Evolutionary conservation across 2,329 filamentous ascomycete species (phyloP).

Genomic region (Penicillium sp.): DNA sequence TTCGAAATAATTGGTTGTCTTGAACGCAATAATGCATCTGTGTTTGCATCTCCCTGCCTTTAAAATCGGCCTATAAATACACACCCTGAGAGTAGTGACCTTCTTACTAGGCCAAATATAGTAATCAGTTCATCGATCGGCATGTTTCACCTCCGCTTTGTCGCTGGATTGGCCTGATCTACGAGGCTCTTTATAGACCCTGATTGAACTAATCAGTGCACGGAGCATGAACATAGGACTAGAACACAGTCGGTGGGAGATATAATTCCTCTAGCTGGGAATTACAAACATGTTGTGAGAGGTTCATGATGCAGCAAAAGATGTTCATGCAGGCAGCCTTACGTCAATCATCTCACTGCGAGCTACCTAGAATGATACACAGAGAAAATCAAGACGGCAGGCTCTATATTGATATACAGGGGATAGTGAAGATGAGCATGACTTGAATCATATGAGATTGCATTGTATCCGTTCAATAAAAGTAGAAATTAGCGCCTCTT

Average conservation of each 20-base stretch:
- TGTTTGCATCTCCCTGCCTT: slow-evolving; percentile 2
- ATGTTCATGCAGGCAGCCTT: too few species aligned
- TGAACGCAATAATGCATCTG: background rate
- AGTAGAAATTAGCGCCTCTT: too few species aligned
- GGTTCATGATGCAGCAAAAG: too few species aligned
- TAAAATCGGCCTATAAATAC: background rate
- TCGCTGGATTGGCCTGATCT: background rate
- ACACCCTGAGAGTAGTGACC: background rate
- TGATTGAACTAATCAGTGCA: background rate
- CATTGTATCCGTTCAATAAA: too few species aligned
- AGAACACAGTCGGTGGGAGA: background rate
- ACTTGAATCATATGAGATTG: too few species aligned
- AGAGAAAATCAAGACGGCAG: too few species aligned
- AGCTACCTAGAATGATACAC: too few species aligned
- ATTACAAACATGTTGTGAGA: too few species aligned
- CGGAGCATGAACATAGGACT: background rate
- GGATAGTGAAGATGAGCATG: too few species aligned
- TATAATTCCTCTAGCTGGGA: background rate
- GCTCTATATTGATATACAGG: too few species aligned
- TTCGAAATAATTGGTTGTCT: background rate
- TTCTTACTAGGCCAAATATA: background rate
- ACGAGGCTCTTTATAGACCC: background rate
- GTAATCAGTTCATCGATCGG: slow-evolving; percentile 9
- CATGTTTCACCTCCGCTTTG: background rate
- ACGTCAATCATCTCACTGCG: too few species aligned